These are phyloP conservation scores for Aspergillus felis DNA, from an alignment of 2,329 filamentous ascomycete species.

Conservation along the genomic window DNA sequence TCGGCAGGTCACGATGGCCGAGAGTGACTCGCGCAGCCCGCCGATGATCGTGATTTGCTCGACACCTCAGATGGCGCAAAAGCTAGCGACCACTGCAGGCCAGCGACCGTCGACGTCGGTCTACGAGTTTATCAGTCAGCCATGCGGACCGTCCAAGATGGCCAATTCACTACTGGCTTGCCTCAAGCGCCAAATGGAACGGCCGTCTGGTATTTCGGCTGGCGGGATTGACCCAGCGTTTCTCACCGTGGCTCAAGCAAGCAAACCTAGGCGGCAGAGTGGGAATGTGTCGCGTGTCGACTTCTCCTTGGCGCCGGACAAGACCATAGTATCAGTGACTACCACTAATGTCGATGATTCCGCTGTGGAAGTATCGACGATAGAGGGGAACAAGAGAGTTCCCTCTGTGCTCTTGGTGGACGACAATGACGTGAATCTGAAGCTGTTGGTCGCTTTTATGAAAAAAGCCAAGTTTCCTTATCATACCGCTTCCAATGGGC, in stretches of 20 bases:
- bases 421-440: slow-evolving; percentile 36
- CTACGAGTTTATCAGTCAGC: slow-evolving; percentile 34
- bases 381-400: not conserved
- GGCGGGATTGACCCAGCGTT: slow-evolving; percentile 19
- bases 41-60: slow-evolving; percentile 30
- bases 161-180: slow-evolving; percentile 25
- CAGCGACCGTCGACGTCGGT: slow-evolving; percentile 8
- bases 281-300: not conserved
- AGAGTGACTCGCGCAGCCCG: slow-evolving; percentile 5
- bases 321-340: slow-evolving; percentile 1
- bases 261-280: not conserved
- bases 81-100: slow-evolving; percentile 10
- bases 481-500: slow-evolving; percentile 32
- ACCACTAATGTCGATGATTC: not conserved
- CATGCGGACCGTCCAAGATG: slow-evolving; percentile 33
- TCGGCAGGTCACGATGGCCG: not conserved
- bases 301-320: not conserved
- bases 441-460: slow-evolving; percentile 30
- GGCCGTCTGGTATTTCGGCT: slow-evolving; percentile 9
- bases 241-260: not conserved
- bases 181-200: slow-evolving; percentile 15
- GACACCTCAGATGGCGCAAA: slow-evolving; percentile 19
- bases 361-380: not conserved
- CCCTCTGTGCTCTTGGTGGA: slow-evolving; percentile 31
- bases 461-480: slow-evolving; percentile 26